Base-by-base conservation (phyloP, 306 rosid genomes). In the Glycine soja region DNA sequence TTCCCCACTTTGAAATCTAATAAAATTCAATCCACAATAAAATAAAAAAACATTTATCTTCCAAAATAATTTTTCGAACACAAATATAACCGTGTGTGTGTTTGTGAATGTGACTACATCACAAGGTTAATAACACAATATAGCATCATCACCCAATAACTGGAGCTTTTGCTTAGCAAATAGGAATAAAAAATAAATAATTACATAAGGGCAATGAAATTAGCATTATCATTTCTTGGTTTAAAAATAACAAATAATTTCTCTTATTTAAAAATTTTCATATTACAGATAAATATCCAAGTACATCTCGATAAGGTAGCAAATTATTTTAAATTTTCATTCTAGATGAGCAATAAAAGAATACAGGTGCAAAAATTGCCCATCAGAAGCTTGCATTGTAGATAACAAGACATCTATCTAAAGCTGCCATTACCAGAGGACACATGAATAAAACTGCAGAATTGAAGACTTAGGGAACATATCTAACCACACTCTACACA, bases 341-440 rank as follows among this genome's bases (percentile, higher is more conserved):
- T 80, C 77, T 76, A 70, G 77, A 52, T 85, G 71, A 67, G 79
- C 77, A 81, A 81, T 58, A 74, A 45, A 81, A 78, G 79, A 77
- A 85, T 73, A 58, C 69, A 72, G 42, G 52, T 30, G 62, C 48
- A 83, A 32, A 14, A 34, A 34, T 52, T 77, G 50, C 68, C 54
- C 81, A 76, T 63, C 46, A 75, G 79, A 75, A 76, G 75, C 43
- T 24, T 24, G 30, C 30, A 24, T 81, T 48, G 19, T 47, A 67
- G 19, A 38, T 34, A 34, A 61, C 10, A 50, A 47, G 8, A 47
- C 52, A 66, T 19, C 81, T 79, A 79, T 48, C 74, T 69, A 36
- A 65, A 5, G 63, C 65, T 59, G 78, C 78, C 9, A 43, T 34
- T 6, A 50, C 48, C 8, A 36, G 8, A 77, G 36, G 34, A 77